These are phyloP conservation scores for Starmerella gropengiesseri DNA, from an alignment of 805 yeast genomes.

Conservation along the genomic window DNA sequence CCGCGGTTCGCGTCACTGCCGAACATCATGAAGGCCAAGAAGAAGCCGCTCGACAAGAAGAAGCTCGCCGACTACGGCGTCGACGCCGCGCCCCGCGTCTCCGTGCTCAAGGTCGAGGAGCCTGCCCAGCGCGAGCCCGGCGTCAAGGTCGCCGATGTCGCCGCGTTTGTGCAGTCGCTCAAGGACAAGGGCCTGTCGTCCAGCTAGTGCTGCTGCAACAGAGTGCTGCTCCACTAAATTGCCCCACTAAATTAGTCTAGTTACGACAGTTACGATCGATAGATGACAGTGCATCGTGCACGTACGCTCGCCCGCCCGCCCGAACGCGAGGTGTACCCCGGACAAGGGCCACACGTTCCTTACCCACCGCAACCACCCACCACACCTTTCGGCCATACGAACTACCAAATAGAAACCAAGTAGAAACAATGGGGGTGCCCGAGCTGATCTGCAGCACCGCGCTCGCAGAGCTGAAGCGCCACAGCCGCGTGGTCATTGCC, in stretches of 20 bases:
- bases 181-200: conserved; percentile 46
- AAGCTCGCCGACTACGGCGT: conserved; percentile 60
- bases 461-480: not conserved
- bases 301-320: too few relatives aligned
- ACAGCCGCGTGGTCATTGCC: conserved; percentile 10
- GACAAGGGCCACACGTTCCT: too few relatives aligned
- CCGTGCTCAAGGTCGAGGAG: conserved; percentile 64
- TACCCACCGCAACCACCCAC: too few relatives aligned
- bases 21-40: conserved; percentile 96
- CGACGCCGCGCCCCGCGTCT: conserved; percentile 51
- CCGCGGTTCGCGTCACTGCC: conserved; percentile 96
- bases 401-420: too few relatives aligned
- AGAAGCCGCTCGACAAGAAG: conserved; percentile 72
- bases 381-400: too few relatives aligned
- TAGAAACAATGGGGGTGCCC: conserved; percentile 3
- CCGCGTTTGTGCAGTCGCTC: conserved; percentile 67
- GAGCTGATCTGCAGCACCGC: conserved; percentile 1
- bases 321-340: too few relatives aligned
- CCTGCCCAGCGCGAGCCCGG: conserved; percentile 81
- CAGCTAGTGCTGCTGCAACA: too few relatives aligned
- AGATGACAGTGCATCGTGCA: too few relatives aligned
- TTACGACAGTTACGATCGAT: conserved; percentile 7
- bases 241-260: not conserved
- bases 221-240: too few relatives aligned
- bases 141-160: conserved; percentile 65